phyloP scores from a whole-genome alignment of 257 asterid species.

The Solanum chiquidenum region DNA sequence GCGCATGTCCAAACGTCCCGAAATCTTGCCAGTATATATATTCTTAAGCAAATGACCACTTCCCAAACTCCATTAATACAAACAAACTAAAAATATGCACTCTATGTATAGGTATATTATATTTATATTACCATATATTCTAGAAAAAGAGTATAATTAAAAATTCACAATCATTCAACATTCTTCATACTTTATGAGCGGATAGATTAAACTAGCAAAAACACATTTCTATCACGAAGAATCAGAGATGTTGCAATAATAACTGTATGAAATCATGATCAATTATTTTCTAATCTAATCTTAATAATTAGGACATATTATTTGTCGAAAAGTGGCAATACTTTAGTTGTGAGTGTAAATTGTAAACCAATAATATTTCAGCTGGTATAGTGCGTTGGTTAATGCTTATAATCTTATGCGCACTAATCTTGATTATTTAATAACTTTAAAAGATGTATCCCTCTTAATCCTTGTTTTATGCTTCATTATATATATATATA shows the following conservation, averaged over 20 bases:
- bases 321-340: not conserved
- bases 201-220: not conserved
- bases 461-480: not conserved
- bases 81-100: not conserved
- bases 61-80: not conserved
- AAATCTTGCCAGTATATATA: no score
- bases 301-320: not conserved
- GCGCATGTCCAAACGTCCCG: not conserved
- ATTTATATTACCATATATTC: no score
- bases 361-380: not conserved
- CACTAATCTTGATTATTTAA: not conserved
- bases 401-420: not conserved
- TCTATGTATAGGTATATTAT: no score
- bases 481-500: not conserved
- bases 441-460: not conserved
- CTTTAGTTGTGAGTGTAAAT: not conserved
- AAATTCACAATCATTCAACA: not conserved
- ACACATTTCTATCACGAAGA: not conserved
- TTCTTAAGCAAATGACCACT: not conserved
- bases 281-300: not conserved
- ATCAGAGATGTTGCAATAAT: not conserved
- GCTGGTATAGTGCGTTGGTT: not conserved
- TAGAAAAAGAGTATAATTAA: no score
- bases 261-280: not conserved
- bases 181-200: not conserved